These are phyloP conservation scores for Penicillium robsamsonii DNA, from an alignment of 495 filamentous ascomycete genomes.

Conservation along the genomic window DNA sequence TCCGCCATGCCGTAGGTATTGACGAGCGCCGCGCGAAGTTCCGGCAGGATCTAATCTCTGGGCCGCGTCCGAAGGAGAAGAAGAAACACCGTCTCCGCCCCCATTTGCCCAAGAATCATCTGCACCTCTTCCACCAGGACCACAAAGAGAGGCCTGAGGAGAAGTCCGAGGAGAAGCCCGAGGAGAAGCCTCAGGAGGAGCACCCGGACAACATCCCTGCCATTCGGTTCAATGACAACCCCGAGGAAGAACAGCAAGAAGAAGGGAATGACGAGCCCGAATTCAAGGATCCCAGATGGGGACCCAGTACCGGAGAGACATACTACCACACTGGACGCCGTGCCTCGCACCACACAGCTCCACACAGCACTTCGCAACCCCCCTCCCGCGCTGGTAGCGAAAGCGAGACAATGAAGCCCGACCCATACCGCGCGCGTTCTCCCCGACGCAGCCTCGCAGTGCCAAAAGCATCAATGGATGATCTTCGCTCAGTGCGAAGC, in stretches of 20 bases:
- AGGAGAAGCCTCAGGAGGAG: slow-evolving; percentile 13
- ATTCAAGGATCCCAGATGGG: slow-evolving; percentile 16
- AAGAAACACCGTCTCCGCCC: slow-evolving; percentile 36
- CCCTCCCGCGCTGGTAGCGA: slow-evolving; percentile 23
- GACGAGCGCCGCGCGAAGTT: slow-evolving; percentile 74
- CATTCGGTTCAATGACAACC: slow-evolving; percentile 31
- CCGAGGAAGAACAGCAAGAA: slow-evolving; percentile 12
- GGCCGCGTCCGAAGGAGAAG: slow-evolving; percentile 37
- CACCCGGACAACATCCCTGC: slow-evolving; percentile 29
- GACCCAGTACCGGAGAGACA: slow-evolving; percentile 29
- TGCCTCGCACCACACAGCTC: slow-evolving; percentile 13
- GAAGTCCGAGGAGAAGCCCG: slow-evolving; percentile 13
- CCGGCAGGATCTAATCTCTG: slow-evolving; percentile 69
- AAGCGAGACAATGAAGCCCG: neutral
- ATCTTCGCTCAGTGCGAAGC: slow-evolving; percentile 33
- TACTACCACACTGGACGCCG: slow-evolving; percentile 34
- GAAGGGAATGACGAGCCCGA: neutral
- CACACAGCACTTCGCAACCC: neutral
- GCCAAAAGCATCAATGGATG: slow-evolving; percentile 34
- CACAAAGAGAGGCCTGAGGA: slow-evolving; percentile 9
- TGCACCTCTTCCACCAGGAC: slow-evolving; percentile 24
- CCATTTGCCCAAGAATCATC: slow-evolving; percentile 29
- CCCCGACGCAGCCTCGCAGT: slow-evolving; percentile 30
- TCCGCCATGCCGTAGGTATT: slow-evolving; percentile 72
- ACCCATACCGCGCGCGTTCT: slow-evolving; percentile 48